phyloP scores from a whole-genome alignment of 768 basidiomycete genomes.

The Hygrocybe punicea region DNA sequence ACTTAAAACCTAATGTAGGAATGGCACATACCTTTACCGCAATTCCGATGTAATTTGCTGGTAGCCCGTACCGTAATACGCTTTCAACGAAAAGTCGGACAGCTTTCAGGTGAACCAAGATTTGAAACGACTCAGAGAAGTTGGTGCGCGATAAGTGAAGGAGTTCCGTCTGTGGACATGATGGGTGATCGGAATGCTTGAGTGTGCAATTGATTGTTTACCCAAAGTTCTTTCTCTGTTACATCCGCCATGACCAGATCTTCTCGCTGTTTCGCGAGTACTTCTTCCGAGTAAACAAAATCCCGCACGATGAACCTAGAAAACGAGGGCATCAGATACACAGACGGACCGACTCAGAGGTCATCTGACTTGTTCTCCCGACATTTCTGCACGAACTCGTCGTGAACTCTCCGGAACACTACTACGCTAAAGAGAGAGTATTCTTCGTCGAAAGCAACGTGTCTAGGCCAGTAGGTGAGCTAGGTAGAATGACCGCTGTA shows the following conservation, averaged over 20 bases:
- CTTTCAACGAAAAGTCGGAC: slow-evolving; percentile 91
- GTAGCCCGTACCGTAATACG: slow-evolving; percentile 91
- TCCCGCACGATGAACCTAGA: slow-evolving; percentile 95
- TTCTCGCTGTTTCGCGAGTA: slow-evolving; percentile 72
- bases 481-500: slow-evolving; percentile 8
- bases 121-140: slow-evolving; percentile 94
- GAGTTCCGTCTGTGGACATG: slow-evolving; percentile 72
- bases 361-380: slow-evolving; percentile 83
- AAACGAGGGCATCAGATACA: background rate
- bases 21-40: slow-evolving; percentile 61
- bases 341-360: background rate
- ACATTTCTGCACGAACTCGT: slow-evolving; percentile 91
- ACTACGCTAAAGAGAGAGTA: slow-evolving; percentile 82
- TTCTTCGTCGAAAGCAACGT: slow-evolving; percentile 82
- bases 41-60: slow-evolving; percentile 83
- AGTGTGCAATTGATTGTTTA: slow-evolving; percentile 35
- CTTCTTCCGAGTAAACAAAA: slow-evolving; percentile 83
- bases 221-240: slow-evolving; percentile 97
- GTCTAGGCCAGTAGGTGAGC: slow-evolving; percentile 36
- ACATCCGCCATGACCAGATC: slow-evolving; percentile 76
- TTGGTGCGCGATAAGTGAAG: slow-evolving; percentile 87
- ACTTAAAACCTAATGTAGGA: background rate
- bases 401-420: slow-evolving; percentile 85
- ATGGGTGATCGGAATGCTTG: background rate
- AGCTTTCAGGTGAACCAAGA: slow-evolving; percentile 90